phyloP scores from a whole-genome alignment of 2,329 filamentous ascomycete species.

The Laburnicola sp. region DNA sequence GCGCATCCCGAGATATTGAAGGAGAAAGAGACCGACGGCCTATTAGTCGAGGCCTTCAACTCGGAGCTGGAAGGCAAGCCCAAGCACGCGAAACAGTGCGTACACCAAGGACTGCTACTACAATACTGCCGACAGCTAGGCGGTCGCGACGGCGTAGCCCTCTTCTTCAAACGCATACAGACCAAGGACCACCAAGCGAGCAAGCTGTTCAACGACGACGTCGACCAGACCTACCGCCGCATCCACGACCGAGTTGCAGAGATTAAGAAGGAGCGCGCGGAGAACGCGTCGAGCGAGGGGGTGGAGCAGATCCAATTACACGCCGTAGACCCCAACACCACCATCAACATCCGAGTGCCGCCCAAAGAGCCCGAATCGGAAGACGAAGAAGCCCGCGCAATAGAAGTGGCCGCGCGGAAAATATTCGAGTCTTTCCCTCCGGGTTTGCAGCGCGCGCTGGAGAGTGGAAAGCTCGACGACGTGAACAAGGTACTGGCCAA shows the following conservation, averaged over 20 bases:
- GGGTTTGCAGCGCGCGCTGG: slow-evolving; percentile 78
- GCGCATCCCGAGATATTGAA: slow-evolving; percentile 75
- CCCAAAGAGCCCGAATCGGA: slow-evolving; percentile 52
- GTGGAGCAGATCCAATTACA: slow-evolving; percentile 98
- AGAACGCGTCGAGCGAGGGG: slow-evolving; percentile 59
- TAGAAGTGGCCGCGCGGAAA: slow-evolving; percentile 63
- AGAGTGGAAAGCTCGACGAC: slow-evolving; percentile 85
- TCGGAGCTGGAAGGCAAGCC: slow-evolving; percentile 75
- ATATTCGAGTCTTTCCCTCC: slow-evolving; percentile 85
- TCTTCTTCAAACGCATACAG: slow-evolving; percentile 97
- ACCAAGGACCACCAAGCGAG: slow-evolving; percentile 87
- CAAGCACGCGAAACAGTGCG: slow-evolving; percentile 79
- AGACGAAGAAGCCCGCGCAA: slow-evolving; percentile 62
- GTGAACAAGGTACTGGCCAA: slow-evolving; percentile 86
- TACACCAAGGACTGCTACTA: slow-evolving; percentile 88
- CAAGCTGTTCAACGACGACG: slow-evolving; percentile 89
- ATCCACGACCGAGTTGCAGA: slow-evolving; percentile 78
- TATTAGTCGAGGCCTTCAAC: slow-evolving; percentile 91
- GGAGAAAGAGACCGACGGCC: slow-evolving; percentile 86
- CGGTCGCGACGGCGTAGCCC: slow-evolving; percentile 79
- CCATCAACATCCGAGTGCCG: slow-evolving; percentile 86
- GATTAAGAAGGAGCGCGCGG: slow-evolving; percentile 63
- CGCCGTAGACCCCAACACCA: slow-evolving; percentile 88
- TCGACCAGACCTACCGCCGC: slow-evolving; percentile 80
- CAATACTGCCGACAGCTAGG: slow-evolving; percentile 94